Evolutionary conservation across 306 rosid genomes (phyloP).

Genomic region (Vigna reflexopilosa): DNA sequence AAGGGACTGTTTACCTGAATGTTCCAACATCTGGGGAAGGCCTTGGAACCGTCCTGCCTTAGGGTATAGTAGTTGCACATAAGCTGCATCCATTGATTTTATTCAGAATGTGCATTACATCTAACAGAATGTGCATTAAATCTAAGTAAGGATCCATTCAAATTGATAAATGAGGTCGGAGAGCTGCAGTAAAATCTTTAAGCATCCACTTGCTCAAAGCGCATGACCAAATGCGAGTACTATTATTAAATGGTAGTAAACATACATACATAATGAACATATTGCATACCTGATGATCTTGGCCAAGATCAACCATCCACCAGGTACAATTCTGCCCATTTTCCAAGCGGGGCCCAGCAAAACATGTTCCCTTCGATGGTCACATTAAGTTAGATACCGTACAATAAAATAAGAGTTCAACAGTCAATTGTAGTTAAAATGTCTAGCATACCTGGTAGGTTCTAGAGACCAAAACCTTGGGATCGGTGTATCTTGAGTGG

Average conservation of each 20-base stretch:
- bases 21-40: slow-evolving; percentile 82
- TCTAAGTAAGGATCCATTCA: slow-evolving; percentile 2
- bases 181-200: neutral
- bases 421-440: neutral
- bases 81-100: slow-evolving; percentile 61
- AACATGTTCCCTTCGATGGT: slow-evolving; percentile 84
- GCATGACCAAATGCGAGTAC: neutral
- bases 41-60: slow-evolving; percentile 91
- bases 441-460: slow-evolving; percentile 70
- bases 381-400: slow-evolving; percentile 39
- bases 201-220: slow-evolving; percentile 20
- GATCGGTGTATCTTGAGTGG: slow-evolving; percentile 88
- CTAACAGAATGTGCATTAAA: neutral
- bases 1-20: slow-evolving; percentile 66
- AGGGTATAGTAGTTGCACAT: slow-evolving; percentile 92
- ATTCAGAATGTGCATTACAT: slow-evolving; percentile 41
- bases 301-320: slow-evolving; percentile 94
- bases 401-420: slow-evolving; percentile 25
- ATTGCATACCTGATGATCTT: slow-evolving; percentile 79
- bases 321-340: slow-evolving; percentile 74
- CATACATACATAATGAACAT: neutral
- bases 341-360: slow-evolving; percentile 85
- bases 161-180: slow-evolving; percentile 19
- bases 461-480: slow-evolving; percentile 92
- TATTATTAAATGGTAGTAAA: neutral